Conservation (phyloP, 768 basidiomycete genomes). For the Mycena galopus region DNA sequence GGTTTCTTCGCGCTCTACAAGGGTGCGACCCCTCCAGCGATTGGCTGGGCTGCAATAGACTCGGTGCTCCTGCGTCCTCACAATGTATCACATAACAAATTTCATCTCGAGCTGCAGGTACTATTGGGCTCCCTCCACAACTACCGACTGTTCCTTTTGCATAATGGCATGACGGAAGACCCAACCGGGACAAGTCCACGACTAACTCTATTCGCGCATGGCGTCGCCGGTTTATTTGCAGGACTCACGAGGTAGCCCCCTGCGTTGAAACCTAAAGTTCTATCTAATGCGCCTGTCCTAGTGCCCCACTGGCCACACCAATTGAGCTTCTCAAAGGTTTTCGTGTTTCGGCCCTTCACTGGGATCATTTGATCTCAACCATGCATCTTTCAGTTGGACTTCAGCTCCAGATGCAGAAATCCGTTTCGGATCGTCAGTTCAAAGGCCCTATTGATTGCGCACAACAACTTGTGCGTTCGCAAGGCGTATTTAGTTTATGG, state of each 20-base stretch:
- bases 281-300: constrained; percentile 41
- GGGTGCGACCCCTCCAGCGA: constrained; percentile 78
- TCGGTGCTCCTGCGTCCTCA: constrained; percentile 63
- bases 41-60: constrained; percentile 82
- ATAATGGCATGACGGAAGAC: constrained; percentile 65
- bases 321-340: constrained; percentile 83
- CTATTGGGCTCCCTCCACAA: constrained; percentile 72
- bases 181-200: constrained; percentile 63
- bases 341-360: neutral
- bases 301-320: constrained; percentile 80
- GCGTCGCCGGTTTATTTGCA: constrained; percentile 74
- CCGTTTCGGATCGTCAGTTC: constrained; percentile 66
- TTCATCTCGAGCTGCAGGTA: constrained; percentile 3
- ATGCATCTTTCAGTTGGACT: constrained; percentile 64
- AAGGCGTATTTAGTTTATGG: constrained; percentile 79
- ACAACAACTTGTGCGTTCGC: constrained; percentile 69
- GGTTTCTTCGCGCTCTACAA: constrained; percentile 78
- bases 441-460: constrained; percentile 77
- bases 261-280: neutral
- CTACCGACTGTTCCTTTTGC: constrained; percentile 72
- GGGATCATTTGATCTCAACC: constrained; percentile 9
- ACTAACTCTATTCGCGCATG: constrained; percentile 74
- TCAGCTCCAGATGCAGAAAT: constrained; percentile 73
- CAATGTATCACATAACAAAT: neutral
- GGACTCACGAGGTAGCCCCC: constrained; percentile 74